Evolutionary conservation across 78 protist species (phyloP), one percentile per base, ranked within the genome.

Genomic region (Protostelium mycophagum): DNA sequence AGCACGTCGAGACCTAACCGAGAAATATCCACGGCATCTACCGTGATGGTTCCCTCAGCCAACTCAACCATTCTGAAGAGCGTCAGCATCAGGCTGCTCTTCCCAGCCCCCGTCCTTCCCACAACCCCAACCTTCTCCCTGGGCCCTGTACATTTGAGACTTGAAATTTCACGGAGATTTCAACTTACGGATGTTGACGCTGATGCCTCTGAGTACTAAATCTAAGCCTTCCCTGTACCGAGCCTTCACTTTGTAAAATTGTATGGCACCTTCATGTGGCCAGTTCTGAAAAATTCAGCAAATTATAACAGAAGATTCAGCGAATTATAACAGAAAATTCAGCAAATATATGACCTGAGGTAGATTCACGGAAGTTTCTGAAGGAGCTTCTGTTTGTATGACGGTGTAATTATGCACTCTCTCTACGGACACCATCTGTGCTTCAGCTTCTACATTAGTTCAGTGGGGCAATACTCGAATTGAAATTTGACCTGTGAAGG

Each of bases 31-130:
- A 95, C 94, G 34, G 96, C 96, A 85, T 93, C 96, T 28, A 91
- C 88, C 9, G 87, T 34, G 63, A 93, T 90, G 0, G 88, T n/a
- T 37, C 96, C 96, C 37, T 90, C 91, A 0, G 85, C 35, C 0
- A 91, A 85, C 63, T 93, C 96, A 31, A 93, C 63, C 84, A 96
- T 39, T 31, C 98, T 87, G 63, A 95, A 93, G n/a, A 96, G 88
- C 0, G 96, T 92, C 28, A 87, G 1, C 39, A 95, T 90, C 1
- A 93, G 88, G 0, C 94, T 85, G 16, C 88, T 36, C 87, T 96
- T 96, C 28, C 98, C 98, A 0, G 96, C 90, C 37, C 98, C 98
- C 0, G 98, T 97, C n/a, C 98, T 89, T 28, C 98, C 98, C 0
- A 96, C 97, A 35, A 97, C 90, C 85, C 98, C 98, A 88, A 97